Evolutionary conservation across 352 stramenopile genomes (phyloP), one percentile per base, ranked within the genome.

Genomic region (Phytophthora fragariae): DNA sequence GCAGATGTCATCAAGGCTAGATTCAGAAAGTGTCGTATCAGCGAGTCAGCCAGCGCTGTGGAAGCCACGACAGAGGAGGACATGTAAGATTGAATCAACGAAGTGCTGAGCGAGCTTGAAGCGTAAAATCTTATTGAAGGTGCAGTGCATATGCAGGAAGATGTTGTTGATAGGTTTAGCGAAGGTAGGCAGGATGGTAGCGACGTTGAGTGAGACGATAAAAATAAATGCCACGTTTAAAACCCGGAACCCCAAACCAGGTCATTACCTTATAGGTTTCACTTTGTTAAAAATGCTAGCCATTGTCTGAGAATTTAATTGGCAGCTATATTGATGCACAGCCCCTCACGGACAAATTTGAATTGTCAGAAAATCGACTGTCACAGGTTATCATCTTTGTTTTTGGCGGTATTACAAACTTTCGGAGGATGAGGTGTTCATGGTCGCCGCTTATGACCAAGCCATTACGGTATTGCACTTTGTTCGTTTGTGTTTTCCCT

Each of bases 251-350:
- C 35, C 12, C 21, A 57, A 59, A 27, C 27, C 53, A 59, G 15
- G 53, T 59, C 53, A 17, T 17, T 59, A 44, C 31, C 53, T 5
- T 39, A 39, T 7, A 59, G 53, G 29, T 59, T 59, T 59, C 53
- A 33, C 31, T 59, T 59, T 47, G 3, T 31, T 6, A 37, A 35
- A 27, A 27, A 27, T 27, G 24, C 24, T 27, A 3, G 24, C 24
- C 1, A 1, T 27, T 27, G 24, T 27, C 24, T 27, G 24, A 27
- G 24, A 27, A 39, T 27, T 27, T 3, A 27, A 27, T 27, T 3
- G 24, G 24, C 24, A 3, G 2, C 24, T 27, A 27, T 27, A 27
- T 3, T 3, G 24, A 27, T 3, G 2, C 2, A 27, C 24, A 27
- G 24, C 24, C 24, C 24, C 24, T 27, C 2, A 21, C 19, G 19